These are phyloP conservation scores for Anisogramma anomala DNA, from an alignment of 2,329 filamentous ascomycete species.

Conservation along the genomic window DNA sequence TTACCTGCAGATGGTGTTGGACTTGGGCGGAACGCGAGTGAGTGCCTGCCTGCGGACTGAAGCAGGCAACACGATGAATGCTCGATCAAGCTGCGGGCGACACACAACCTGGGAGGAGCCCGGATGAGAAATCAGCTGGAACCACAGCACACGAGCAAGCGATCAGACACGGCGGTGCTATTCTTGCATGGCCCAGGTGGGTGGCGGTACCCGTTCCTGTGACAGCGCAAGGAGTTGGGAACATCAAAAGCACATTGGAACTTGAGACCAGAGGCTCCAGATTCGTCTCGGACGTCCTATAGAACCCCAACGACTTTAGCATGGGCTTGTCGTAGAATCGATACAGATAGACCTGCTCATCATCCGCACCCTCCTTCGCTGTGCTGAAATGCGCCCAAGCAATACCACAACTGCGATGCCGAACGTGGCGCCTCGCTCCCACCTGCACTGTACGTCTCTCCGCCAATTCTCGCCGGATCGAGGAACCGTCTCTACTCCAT, in stretches of 20 bases:
- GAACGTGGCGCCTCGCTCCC: constrained; percentile 43
- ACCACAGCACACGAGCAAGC: not conserved
- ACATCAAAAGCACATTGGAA: not conserved
- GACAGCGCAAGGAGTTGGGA: not conserved
- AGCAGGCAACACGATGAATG: too few species aligned
- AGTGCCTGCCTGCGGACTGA: too few species aligned
- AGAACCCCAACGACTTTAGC: constrained; percentile 39
- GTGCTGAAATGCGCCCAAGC: constrained; percentile 36
- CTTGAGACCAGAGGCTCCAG: constrained; percentile 26
- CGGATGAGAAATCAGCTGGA: not conserved
- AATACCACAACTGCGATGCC: constrained; percentile 43
- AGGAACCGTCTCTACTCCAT: constrained; percentile 1
- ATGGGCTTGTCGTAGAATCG: constrained; percentile 45
- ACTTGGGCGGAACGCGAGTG: too few species aligned
- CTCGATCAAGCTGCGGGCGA: too few species aligned
- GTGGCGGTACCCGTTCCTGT: not conserved
- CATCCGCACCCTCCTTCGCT: constrained; percentile 20
- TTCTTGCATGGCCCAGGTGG: not conserved
- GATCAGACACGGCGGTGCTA: not conserved
- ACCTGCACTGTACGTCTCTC: constrained; percentile 24
- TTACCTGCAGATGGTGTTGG: too few species aligned
- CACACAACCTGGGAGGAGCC: too few species aligned
- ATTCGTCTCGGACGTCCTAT: constrained; percentile 29
- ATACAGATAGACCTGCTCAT: constrained; percentile 35
- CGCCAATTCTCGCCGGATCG: too few species aligned